Evolutionary conservation across 495 filamentous ascomycete species (phyloP), one percentile per base, ranked within the genome.

Genomic region (Penicillium nucicola): DNA sequence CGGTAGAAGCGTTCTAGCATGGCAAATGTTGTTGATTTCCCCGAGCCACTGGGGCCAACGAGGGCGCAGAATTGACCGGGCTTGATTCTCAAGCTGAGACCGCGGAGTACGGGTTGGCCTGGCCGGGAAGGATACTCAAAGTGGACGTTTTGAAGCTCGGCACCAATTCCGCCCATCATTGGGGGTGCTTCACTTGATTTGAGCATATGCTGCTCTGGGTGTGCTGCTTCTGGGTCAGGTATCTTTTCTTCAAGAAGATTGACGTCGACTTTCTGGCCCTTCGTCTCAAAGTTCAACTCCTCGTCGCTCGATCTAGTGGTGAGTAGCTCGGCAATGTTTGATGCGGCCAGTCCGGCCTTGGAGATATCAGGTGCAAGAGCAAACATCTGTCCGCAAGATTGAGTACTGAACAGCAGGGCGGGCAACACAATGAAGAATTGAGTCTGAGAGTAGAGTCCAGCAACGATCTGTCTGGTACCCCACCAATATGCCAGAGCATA

Each of bases 401-500:
- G 84, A 0, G 83, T 83, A 30, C 77, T 81, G 55, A 80, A 78
- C 17, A 80, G 62, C 0, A 81, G 58, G 5, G 83, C 80, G 0
- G 81, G 74, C 11, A 85, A 62, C 2, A 87, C 80, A 48, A 85
- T 85, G 62, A 86, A 86, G 65, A 88, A 87, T 47, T 86, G 75
- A 4, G 77, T 71, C 20, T 75, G 76, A 0, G 75, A 73, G 49
- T 86, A 86, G 15, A 73, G 52, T 1, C 83, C 82, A 34, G 70
- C 61, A 13, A 76, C 67, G 17, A 87, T 77, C 48, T 81, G 76
- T 30, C 67, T 71, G 1, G 79, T 74, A 4, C 83, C 84, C 76
- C 84, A 88, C 79, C 83, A 86, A 62, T 86, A 87, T 0, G 83
- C 83, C 18, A 88, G 65, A 0, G 82, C 84, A 59, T 84, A 83